phyloP scores from a whole-genome alignment of 805 yeast species.

The Wickerhamomyces sydowiorum region DNA sequence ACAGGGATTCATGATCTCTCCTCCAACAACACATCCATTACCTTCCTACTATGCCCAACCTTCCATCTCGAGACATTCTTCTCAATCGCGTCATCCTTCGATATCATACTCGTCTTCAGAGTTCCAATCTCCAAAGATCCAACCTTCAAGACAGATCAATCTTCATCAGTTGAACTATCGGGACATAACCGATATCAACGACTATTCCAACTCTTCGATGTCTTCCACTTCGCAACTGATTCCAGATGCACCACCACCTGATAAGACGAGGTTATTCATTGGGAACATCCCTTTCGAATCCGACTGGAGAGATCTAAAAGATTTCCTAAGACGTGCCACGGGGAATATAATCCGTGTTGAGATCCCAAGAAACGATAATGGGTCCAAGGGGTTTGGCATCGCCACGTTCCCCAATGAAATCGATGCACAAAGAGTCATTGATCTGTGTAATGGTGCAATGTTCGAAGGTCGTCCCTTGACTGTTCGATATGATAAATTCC shows the following conservation, averaged over 20 bases:
- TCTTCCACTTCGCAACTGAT: too few relatives aligned
- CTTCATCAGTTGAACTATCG: neutral
- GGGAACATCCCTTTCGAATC: conserved; percentile 52
- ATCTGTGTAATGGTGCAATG: conserved; percentile 40
- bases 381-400: conserved; percentile 60
- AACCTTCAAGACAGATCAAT: neutral
- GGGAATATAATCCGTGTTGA: conserved; percentile 26
- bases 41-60: neutral
- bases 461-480: conserved; percentile 58
- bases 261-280: conserved; percentile 40
- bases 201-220: too few relatives aligned
- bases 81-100: neutral
- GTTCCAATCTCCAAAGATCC: neutral
- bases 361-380: conserved; percentile 30
- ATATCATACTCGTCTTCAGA: neutral
- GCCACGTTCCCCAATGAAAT: conserved; percentile 43
- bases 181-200: neutral
- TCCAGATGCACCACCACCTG: too few relatives aligned
- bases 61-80: neutral
- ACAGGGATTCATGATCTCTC: neutral
- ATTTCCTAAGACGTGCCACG: conserved; percentile 24
- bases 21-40: neutral
- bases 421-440: conserved; percentile 45
- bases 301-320: conserved; percentile 33
- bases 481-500: conserved; percentile 54